Evolutionary conservation across 2,329 filamentous ascomycete species (phyloP), one percentile per base, ranked within the genome.

Genomic region (Calonectria hongkongensis): DNA sequence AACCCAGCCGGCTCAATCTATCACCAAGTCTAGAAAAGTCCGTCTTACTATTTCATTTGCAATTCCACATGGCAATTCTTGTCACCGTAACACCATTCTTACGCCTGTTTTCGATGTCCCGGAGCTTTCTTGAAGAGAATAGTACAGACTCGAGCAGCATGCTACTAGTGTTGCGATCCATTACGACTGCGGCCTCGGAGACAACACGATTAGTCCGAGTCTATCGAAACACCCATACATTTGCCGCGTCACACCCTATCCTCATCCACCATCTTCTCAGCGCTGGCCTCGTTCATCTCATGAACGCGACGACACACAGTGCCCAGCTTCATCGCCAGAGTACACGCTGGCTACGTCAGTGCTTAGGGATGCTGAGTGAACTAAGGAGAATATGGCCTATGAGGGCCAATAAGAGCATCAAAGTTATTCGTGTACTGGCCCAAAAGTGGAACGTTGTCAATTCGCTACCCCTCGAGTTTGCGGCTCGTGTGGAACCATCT

Each of bases 41-140:
- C 1, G 54, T 60, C 18, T 15, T 60, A 2, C 33, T 60, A 3
- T 60, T 60, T 16, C 54, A 60, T 12, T 27, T 60, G 21, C 54
- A 60, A n/a, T 60, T 60, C 13, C 54, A 60, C 21, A 60, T 60
- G 54, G 54, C 54, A 9, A 60, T 60, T 6, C 54, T 60, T 15
- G 54, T 60, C 13, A 60, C 54, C 4, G 54, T 60, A 1, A 60
- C 54, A 7, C 54, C 54, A 8, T 60, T 60, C 21, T 39, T 60
- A 1, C 54, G 54, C 3, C 33, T 60, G 6, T 60, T 60, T 10
- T 60, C 54, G 9, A 41, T 6, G 21, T 27, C 33, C 5, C 21
- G 1, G 1, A n/a, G 6, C 16, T n/a, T 41, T 41, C n/a, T 36
- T 25, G 25, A 60, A 7, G n/a, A 41, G 3, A 25, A 41, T 6